Conservation (phyloP, 352 stramenopile genomes). For the Globisporangium middletonii region DNA sequence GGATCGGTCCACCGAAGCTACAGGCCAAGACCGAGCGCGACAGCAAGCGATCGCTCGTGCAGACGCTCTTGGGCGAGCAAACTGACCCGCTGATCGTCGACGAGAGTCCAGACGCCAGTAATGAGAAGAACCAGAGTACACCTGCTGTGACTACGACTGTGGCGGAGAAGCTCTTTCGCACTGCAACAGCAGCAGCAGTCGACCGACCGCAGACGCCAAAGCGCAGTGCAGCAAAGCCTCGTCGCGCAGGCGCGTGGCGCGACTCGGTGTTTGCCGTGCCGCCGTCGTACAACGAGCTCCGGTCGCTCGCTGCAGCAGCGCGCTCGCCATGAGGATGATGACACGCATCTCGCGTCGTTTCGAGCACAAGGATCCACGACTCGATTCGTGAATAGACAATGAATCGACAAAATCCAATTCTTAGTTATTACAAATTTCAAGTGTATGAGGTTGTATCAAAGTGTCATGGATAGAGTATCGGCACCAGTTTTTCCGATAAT, state of each 20-base stretch:
- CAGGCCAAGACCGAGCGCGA: background rate
- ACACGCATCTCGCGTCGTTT: background rate
- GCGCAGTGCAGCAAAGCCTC: background rate
- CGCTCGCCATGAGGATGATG: background rate
- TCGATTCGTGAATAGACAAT: background rate
- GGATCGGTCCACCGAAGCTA: constrained; percentile 9
- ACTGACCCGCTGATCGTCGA: background rate
- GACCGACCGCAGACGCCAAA: constrained; percentile 4
- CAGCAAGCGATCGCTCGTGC: constrained; percentile 4
- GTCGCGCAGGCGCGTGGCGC: constrained; percentile 5
- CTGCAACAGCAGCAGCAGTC: background rate
- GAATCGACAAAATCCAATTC: no score
- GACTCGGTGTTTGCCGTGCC: constrained; percentile 16
- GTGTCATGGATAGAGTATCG: no score
- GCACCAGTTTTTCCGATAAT: no score
- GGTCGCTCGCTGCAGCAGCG: constrained; percentile 2
- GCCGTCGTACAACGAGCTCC: constrained; percentile 9
- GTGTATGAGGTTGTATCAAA: no score
- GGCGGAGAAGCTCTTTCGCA: constrained; percentile 12
- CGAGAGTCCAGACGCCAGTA: background rate
- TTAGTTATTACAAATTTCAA: no score
- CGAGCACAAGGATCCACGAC: background rate
- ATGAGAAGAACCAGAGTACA: background rate
- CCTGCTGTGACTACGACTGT: background rate
- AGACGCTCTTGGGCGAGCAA: constrained; percentile 7